Base-by-base conservation (phyloP, 352 stramenopile genomes). In the Phytophthora syringae region DNA sequence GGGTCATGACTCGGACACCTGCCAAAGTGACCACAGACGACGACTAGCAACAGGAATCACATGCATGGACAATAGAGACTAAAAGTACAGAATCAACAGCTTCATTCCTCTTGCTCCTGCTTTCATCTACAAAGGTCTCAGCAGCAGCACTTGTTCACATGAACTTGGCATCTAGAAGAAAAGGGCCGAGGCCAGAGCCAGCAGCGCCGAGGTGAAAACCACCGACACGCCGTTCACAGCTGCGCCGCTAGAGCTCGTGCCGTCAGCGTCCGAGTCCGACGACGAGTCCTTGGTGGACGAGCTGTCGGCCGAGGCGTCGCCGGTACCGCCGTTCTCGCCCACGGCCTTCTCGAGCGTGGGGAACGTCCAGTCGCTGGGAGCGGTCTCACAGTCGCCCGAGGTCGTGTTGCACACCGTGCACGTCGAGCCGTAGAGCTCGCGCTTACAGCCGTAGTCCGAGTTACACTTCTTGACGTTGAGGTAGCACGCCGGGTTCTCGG, bases 401-500 rank as follows among this genome's bases (percentile, higher is more conserved):
- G 72, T 72, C 37, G 80, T 74, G 49, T 74, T 83, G 69, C 82
- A 91, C 13, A 85, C 76, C 28, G 74, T 77, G 64, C 84, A 93
- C 54, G 83, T 79, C 50, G 86, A 83, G 51, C 75, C 80, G 37
- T 77, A 88, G 25, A 82, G 67, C 52, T 90, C 80, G 28, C 82
- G 82, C 52, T 79, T 77, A 70, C 84, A 90, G 53, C 84, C 84
- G 47, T 43, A 52, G 18, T 78, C 57, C 7, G 68, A 63, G 61
- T 86, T 85, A 52, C 84, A 92, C 60, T 79, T 76, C 50, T 78
- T 67, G 6, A 87, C 84, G 59, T 87, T 93, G 25, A 71, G 42
- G 59, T 88, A 93, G 70, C 84, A 93, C 49, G 72, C 27, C 11
- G 84, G 84, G 72, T 93, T 93, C 60, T 84, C 67, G 11, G 67